phyloP scores from a whole-genome alignment of 768 basidiomycete species.

The Suillus sp. region DNA sequence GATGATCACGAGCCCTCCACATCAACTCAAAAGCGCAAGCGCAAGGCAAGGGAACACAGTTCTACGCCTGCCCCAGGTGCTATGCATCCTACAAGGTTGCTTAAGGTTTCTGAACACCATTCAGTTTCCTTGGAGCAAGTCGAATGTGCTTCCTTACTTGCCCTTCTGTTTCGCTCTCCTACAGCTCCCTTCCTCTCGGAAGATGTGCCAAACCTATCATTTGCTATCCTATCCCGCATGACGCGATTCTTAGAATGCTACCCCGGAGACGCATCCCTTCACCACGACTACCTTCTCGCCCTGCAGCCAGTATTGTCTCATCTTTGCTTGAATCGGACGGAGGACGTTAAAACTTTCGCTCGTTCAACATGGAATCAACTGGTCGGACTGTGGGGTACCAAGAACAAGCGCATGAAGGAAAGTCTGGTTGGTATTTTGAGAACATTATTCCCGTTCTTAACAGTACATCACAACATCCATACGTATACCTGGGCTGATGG shows the following conservation, averaged over 20 bases:
- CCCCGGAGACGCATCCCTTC: constrained; percentile 73
- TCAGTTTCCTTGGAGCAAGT: constrained; percentile 59
- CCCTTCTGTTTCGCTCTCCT: constrained; percentile 58
- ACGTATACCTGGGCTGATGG: constrained; percentile 46
- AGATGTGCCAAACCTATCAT: constrained; percentile 35
- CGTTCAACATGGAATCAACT: constrained; percentile 62
- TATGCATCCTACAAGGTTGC: constrained; percentile 22
- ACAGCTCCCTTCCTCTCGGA: constrained; percentile 57
- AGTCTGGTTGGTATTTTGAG: constrained; percentile 73
- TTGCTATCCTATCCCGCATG: constrained; percentile 60
- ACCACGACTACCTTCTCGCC: constrained; percentile 71
- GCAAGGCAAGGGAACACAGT: constrained; percentile 26
- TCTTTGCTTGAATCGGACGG: constrained; percentile 73
- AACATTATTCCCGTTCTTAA: constrained; percentile 71
- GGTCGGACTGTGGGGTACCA: constrained; percentile 75
- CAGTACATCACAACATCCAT: constrained; percentile 32
- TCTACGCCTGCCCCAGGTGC: constrained; percentile 23
- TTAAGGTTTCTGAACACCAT: constrained; percentile 28
- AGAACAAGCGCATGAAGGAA: constrained; percentile 77
- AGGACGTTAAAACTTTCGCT: constrained; percentile 62
- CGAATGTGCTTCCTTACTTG: constrained; percentile 69
- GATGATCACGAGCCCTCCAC: constrained; percentile 29
- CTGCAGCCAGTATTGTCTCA: constrained; percentile 72
- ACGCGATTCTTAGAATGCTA: constrained; percentile 65
- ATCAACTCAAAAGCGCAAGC: constrained; percentile 25